phyloP scores from a whole-genome alignment of 2,329 filamentous ascomycete genomes.

The Aureobasidium uvarum region DNA sequence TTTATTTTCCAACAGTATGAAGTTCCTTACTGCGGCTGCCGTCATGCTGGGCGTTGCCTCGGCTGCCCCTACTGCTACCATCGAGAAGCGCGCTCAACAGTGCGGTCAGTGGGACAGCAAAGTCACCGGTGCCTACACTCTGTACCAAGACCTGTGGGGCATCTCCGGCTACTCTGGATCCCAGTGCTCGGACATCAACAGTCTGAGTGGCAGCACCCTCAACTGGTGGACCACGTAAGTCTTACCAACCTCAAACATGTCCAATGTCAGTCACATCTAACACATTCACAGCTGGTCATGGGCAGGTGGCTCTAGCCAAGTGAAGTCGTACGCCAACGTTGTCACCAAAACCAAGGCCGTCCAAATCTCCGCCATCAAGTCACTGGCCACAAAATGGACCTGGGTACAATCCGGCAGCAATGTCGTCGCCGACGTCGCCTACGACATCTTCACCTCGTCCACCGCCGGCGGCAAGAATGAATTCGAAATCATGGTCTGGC shows the following conservation, averaged over 20 bases:
- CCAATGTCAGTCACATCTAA: not conserved
- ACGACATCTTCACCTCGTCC: constrained; percentile 60
- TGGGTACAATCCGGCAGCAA: constrained; percentile 52
- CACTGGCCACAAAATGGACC: constrained; percentile 47
- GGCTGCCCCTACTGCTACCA: constrained; percentile 29
- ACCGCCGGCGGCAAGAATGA: constrained; percentile 48
- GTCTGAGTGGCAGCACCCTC: constrained; percentile 40
- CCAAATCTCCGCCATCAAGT: constrained; percentile 41
- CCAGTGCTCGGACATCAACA: constrained; percentile 48
- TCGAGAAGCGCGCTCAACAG: constrained; percentile 31
- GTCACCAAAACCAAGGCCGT: constrained; percentile 34
- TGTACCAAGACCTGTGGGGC: constrained; percentile 49
- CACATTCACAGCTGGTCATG: constrained; percentile 30
- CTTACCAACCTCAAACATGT: not conserved
- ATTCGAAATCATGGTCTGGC: constrained; percentile 68
- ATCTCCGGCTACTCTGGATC: constrained; percentile 43
- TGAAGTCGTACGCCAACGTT: constrained; percentile 49
- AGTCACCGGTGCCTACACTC: constrained; percentile 37
- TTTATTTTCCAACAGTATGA: constrained; percentile 28
- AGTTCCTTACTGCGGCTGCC: constrained; percentile 29
- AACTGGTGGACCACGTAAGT: constrained; percentile 47
- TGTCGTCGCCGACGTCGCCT: constrained; percentile 59
- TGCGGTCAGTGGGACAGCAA: constrained; percentile 37
- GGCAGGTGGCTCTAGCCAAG: constrained; percentile 36
- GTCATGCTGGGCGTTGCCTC: constrained; percentile 29